phyloP scores from a whole-genome alignment of 2,329 filamentous ascomycete species.

The Colletotrichum endophyticum region DNA sequence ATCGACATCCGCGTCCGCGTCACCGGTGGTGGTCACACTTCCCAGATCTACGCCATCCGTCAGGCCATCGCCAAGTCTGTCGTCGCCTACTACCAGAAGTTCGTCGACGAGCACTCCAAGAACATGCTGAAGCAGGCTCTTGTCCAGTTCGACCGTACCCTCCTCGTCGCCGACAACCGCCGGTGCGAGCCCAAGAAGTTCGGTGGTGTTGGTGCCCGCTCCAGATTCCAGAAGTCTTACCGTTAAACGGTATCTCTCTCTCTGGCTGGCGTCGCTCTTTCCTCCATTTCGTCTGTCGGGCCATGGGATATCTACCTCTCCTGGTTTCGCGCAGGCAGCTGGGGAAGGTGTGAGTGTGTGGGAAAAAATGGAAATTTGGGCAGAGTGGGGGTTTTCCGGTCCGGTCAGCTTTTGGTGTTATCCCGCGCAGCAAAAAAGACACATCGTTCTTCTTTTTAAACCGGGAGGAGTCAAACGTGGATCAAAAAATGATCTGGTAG shows the following conservation, averaged over 20 bases:
- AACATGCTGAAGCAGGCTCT: constrained; percentile 98
- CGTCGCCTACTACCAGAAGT: constrained; percentile 97
- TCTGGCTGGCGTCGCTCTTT: constrained; percentile 7
- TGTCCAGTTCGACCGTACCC: constrained; percentile 93
- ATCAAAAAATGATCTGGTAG: constrained; percentile 36
- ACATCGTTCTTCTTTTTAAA: constrained; percentile 5
- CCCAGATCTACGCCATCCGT: constrained; percentile 97
- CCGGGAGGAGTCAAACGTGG: constrained; percentile 29
- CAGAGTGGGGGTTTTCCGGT: constrained; percentile 14
- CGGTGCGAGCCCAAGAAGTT: constrained; percentile 99
- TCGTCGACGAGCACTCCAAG: constrained; percentile 99
- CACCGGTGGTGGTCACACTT: constrained; percentile 95
- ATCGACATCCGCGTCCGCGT: constrained; percentile 98
- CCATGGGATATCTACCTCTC: background rate
- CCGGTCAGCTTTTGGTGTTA: constrained; percentile 19
- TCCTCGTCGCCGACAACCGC: constrained; percentile 98
- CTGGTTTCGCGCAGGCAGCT: background rate
- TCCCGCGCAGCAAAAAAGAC: constrained; percentile 13
- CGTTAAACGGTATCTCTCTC: constrained; percentile 67
- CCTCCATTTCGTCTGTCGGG: background rate
- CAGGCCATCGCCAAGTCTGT: constrained; percentile 99
- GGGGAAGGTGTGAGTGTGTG: background rate
- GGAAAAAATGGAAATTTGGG: constrained; percentile 8
- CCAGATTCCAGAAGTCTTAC: constrained; percentile 99
- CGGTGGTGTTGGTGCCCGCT: constrained; percentile 89